A percentile compares a stretch with the other conserved stretches of the same genome.
Evolutionary conservation across 345 rosid species (phyloP).

Genomic region (Abelmoschus esculentus): DNA sequence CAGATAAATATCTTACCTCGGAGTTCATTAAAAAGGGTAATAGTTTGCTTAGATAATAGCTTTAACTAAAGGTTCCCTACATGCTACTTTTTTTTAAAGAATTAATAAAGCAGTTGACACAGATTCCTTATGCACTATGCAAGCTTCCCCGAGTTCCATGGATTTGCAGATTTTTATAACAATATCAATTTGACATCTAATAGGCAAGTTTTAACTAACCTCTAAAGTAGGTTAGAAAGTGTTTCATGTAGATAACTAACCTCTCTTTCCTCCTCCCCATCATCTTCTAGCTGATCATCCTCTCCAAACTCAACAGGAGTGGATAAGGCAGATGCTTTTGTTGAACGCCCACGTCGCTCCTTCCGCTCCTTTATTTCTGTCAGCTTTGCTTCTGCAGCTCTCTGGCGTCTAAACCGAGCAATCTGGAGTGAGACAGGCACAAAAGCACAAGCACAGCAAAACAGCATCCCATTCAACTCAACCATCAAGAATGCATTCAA

Average conservation of each 20-base stretch:
- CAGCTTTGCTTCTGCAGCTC: slow-evolving; percentile 76
- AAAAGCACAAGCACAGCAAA: not conserved
- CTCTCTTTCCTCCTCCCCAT: slow-evolving; percentile 96
- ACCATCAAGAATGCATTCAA: not conserved
- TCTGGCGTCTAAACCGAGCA: slow-evolving; percentile 78
- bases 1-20: not conserved
- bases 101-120: not conserved
- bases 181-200: not conserved
- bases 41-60: not conserved
- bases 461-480: slow-evolving; percentile 4
- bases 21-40: not conserved
- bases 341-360: slow-evolving; percentile 75
- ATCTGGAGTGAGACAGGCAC: slow-evolving; percentile 33
- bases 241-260: slow-evolving; percentile 28
- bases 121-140: not conserved
- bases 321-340: slow-evolving; percentile 64
- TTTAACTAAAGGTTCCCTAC: not conserved
- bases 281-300: slow-evolving; percentile 81
- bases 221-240: not conserved
- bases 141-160: not conserved
- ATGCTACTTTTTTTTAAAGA: not conserved
- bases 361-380: slow-evolving; percentile 79
- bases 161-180: not conserved
- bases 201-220: not conserved
- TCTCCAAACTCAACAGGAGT: slow-evolving; percentile 80